Evolutionary conservation across 2,329 filamentous ascomycete genomes (phyloP).

Genomic region (Aspergillus sp.): DNA sequence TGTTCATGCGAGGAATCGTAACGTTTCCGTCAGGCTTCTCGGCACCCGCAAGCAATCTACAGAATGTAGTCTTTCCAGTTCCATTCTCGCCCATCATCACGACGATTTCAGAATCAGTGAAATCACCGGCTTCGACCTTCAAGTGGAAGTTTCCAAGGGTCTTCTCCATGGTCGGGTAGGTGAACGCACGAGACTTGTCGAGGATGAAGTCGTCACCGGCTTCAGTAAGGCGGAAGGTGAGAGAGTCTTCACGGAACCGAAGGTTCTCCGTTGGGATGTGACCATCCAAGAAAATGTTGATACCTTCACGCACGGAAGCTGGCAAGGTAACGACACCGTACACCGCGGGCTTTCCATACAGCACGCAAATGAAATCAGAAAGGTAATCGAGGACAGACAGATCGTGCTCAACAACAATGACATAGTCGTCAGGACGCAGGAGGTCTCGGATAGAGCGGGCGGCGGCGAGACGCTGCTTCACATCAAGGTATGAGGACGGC

Average conservation of each 20-base stretch:
- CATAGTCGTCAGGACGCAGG: slow-evolving; percentile 84
- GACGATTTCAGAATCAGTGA: slow-evolving; percentile 97
- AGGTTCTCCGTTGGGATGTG: slow-evolving; percentile 98
- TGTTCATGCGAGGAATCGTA: slow-evolving; percentile 88
- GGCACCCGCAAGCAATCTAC: slow-evolving; percentile 88
- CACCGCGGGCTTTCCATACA: slow-evolving; percentile 92
- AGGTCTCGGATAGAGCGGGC: slow-evolving; percentile 90
- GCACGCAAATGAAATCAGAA: slow-evolving; percentile 95
- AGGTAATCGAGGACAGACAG: slow-evolving; percentile 97
- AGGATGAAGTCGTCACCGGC: slow-evolving; percentile 82
- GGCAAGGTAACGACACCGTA: slow-evolving; percentile 98
- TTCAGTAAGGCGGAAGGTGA: slow-evolving; percentile 93
- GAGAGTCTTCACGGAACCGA: slow-evolving; percentile 94
- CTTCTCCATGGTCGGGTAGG: slow-evolving; percentile 89
- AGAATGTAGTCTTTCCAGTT: slow-evolving; percentile 99
- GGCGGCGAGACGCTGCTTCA: slow-evolving; percentile 95
- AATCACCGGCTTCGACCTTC: slow-evolving; percentile 75
- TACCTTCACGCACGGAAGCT: slow-evolving; percentile 94
- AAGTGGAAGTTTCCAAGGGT: slow-evolving; percentile 87
- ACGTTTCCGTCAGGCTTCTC: slow-evolving; percentile 82
- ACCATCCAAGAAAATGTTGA: slow-evolving; percentile 98
- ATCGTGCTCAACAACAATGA: slow-evolving; percentile 99
- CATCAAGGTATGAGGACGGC: slow-evolving; percentile 97
- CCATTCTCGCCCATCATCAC: slow-evolving; percentile 99
- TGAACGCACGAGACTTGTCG: slow-evolving; percentile 82